Evolutionary conservation across 164 flowering plant species (phyloP).

Genomic region (Sextonia rubra): DNA sequence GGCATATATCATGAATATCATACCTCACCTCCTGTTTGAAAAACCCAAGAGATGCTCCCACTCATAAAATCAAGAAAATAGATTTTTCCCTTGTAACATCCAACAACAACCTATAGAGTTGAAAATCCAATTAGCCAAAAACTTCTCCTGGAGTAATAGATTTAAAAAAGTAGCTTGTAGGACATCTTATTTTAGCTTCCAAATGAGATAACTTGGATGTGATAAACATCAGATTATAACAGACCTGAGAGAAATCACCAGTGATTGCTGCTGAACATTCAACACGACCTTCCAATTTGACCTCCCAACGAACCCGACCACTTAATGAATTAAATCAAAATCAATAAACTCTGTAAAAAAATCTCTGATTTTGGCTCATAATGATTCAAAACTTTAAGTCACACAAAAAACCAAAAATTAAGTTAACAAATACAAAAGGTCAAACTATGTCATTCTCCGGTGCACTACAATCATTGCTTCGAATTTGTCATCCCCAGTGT

Average conservation of each 20-base stretch:
- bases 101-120: conserved; percentile 64
- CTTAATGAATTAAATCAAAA: conserved; percentile 28
- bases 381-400: neutral
- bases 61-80: conserved; percentile 68
- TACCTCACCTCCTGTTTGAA: conserved; percentile 87
- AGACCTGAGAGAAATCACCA: conserved; percentile 76
- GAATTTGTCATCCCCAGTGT: too few relatives aligned
- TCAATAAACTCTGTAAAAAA: conserved; percentile 5
- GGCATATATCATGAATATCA: neutral
- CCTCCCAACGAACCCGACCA: conserved; percentile 67
- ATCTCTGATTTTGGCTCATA: neutral
- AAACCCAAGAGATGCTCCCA: conserved; percentile 70
- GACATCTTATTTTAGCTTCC: neutral
- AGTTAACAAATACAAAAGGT: neutral
- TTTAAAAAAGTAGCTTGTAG: neutral
- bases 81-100: conserved; percentile 82
- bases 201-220: neutral
- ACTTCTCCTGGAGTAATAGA: neutral
- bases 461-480: neutral
- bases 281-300: conserved; percentile 64
- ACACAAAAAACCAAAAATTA: neutral
- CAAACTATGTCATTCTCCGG: neutral
- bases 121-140: conserved; percentile 5
- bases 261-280: conserved; percentile 82
- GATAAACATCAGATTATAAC: neutral